Evolutionary conservation across 2,329 filamentous ascomycete species (phyloP).

Genomic region (Cercospora zeina): DNA sequence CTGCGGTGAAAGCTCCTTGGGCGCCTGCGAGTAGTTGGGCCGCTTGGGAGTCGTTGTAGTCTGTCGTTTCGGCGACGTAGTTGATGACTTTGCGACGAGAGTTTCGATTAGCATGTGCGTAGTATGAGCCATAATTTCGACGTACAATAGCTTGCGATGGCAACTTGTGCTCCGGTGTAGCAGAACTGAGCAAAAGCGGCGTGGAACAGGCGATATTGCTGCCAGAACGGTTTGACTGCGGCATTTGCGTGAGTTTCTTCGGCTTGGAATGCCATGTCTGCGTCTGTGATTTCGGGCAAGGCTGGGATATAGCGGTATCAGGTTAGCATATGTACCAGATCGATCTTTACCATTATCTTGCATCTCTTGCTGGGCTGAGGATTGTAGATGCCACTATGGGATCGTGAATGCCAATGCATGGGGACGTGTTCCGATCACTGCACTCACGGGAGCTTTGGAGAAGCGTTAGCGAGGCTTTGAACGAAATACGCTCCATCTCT

Average conservation of each 20-base stretch:
- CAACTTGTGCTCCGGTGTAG: constrained; percentile 73
- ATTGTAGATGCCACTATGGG: too few species aligned
- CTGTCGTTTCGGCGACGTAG: constrained; percentile 58
- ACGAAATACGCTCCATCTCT: too few species aligned
- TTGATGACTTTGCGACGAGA: constrained; percentile 59
- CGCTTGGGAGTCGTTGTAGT: constrained; percentile 57
- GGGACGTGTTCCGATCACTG: neutral
- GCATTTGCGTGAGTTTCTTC: constrained; percentile 35
- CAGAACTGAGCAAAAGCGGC: constrained; percentile 75
- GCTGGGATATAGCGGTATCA: neutral
- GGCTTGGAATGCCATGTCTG: constrained; percentile 60
- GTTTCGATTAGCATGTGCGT: neutral
- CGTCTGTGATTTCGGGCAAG: constrained; percentile 60
- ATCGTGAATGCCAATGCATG: too few species aligned
- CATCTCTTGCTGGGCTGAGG: too few species aligned
- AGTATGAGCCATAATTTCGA: neutral
- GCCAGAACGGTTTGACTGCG: constrained; percentile 54
- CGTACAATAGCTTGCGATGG: constrained; percentile 54
- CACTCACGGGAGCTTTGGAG: neutral
- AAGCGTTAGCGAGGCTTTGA: neutral
- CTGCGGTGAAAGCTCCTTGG: constrained; percentile 70
- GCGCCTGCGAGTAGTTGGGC: constrained; percentile 72
- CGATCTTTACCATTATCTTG: neutral
- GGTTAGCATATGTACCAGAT: neutral
- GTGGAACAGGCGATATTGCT: constrained; percentile 72